phyloP scores from a whole-genome alignment of 176 grass and related monocot species.

The Lolium rigidum region DNA sequence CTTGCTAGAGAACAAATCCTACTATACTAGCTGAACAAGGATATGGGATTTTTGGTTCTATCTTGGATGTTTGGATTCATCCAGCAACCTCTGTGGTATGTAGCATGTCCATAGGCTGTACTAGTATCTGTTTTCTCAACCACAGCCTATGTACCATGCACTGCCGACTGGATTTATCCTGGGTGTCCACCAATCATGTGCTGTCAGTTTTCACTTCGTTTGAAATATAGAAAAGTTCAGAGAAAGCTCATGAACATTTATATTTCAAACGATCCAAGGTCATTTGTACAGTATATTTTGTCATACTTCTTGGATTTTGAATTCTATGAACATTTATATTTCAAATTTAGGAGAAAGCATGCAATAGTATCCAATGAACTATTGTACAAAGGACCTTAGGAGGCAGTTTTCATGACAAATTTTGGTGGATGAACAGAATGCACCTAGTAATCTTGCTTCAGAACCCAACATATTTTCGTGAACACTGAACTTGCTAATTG shows the following conservation, averaged over 20 bases:
- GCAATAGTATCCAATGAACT: no score
- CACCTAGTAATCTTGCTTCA: neutral
- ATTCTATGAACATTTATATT: no score
- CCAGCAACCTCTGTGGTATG: neutral
- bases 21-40: neutral
- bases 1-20: conserved; percentile 38
- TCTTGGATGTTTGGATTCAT: conserved; percentile 33
- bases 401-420: neutral
- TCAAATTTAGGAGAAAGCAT: no score
- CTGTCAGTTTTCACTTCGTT: neutral
- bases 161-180: neutral
- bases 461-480: neutral
- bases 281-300: no score
- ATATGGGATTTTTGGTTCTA: neutral
- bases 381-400: no score
- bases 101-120: neutral
- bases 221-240: neutral
- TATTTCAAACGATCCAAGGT: no score
- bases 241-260: no score
- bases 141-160: neutral
- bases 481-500: conserved; percentile 12
- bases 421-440: neutral
- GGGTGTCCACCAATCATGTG: neutral
- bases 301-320: no score
- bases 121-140: neutral